A percentile compares a stretch with the other conserved stretches of the same genome.
Conservation (phyloP, 192 early-diverging fungal genomes). For the Entrophospora sp. region DNA sequence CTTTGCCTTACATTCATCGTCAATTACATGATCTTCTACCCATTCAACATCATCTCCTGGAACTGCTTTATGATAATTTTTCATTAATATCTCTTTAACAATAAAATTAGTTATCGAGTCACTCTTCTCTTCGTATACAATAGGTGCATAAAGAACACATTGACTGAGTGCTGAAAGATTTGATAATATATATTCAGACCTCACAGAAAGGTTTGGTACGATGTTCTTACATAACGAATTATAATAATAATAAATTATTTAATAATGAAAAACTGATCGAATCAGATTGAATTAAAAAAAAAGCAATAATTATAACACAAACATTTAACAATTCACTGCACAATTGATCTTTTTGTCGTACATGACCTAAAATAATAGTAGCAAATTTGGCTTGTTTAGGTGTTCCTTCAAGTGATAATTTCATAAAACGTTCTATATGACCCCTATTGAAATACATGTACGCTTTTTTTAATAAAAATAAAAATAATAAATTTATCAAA, state of each 20-base stretch:
- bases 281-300: too few species aligned
- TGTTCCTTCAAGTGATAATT: constrained; percentile 45
- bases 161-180: constrained; percentile 50
- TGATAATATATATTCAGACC: constrained; percentile 24
- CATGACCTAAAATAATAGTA: constrained; percentile 56
- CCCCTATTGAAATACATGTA: too few species aligned
- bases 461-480: too few species aligned
- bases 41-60: constrained; percentile 46
- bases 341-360: constrained; percentile 32
- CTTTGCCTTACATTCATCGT: constrained; percentile 46
- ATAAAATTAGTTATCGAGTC: constrained; percentile 45
- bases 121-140: constrained; percentile 42
- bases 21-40: constrained; percentile 50
- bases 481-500: not conserved
- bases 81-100: constrained; percentile 49
- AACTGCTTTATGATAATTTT: constrained; percentile 28
- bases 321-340: constrained; percentile 45
- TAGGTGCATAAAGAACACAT: constrained; percentile 46
- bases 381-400: constrained; percentile 61
- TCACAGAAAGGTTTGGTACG: constrained; percentile 19
- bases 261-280: too few species aligned
- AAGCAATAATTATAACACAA: not conserved
- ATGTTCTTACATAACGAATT: constrained; percentile 14
- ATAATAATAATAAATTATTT: not conserved
- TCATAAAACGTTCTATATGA: constrained; percentile 32